These are phyloP conservation scores for Fusarium transvaalense DNA, from an alignment of 2,329 filamentous ascomycete genomes.

Conservation along the genomic window DNA sequence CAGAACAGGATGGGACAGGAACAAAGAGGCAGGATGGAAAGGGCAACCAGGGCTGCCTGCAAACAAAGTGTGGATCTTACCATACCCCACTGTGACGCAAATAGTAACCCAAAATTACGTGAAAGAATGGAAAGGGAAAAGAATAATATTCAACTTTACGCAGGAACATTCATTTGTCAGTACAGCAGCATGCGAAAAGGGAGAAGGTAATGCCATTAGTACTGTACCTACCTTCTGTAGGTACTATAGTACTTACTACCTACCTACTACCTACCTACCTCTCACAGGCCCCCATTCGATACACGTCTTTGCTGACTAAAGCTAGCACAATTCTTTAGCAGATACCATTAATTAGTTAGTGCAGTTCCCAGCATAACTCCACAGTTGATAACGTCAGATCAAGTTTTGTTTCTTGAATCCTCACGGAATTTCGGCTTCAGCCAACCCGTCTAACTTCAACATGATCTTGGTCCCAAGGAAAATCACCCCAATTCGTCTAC, in stretches of 20 bases:
- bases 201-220: not conserved
- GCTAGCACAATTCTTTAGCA: not conserved
- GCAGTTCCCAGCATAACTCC: not conserved
- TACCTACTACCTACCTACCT: no score
- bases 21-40: not conserved
- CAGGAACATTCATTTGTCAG: not conserved
- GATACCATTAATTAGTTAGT: no score
- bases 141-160: not conserved
- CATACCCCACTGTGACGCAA: constrained; percentile 41
- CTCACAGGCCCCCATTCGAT: not conserved
- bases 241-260: no score
- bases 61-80: constrained; percentile 23
- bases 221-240: not conserved
- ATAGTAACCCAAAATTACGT: constrained; percentile 34
- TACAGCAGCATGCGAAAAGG: not conserved
- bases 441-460: constrained; percentile 7
- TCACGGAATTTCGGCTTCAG: constrained; percentile 23
- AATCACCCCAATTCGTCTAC: constrained; percentile 8
- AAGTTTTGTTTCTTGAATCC: constrained; percentile 18
- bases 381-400: constrained; percentile 24
- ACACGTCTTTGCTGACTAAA: not conserved
- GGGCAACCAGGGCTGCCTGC: not conserved
- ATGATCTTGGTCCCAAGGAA: not conserved
- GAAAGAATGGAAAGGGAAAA: constrained; percentile 12
- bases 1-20: no score